Base-by-base conservation (phyloP, 768 basidiomycete genomes). In the Pleurotus pulmonarius region DNA sequence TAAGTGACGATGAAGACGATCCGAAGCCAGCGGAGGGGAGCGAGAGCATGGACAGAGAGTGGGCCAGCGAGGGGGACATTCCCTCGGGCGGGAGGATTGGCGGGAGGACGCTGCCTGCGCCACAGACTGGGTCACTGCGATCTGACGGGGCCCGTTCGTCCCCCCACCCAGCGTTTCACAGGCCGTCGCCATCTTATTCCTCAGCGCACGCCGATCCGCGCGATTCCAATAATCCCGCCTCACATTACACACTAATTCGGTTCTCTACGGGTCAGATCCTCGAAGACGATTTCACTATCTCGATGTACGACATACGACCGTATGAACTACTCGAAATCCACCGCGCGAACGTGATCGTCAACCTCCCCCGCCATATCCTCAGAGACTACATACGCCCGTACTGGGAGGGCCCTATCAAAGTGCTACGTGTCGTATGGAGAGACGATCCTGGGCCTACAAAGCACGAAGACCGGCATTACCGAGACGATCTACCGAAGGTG, bases 261-360 rank as follows among this genome's bases (percentile, higher is more conserved):
- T 90, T 85, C 63, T 81, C 87, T 2, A 88, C 88, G 0, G 86
- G 87, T 3, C 79, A 87, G 60, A 69, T 87, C 12, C 78, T 91
- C 26, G 85, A 91, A 63, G 88, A 90, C 63, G 83, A 86, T 18
- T 80, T 78, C 45, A 59, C 73, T 8, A 64, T 79, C 1, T 69
- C 78, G 0, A 86, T 83, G 78, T 89, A 88, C 63, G 72, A 78
- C 40, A 63, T 90, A 18, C 70, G 74, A 5, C 79, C 85, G 0
- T 74, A 83, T 59, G 90, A 91, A 61, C 75, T 92, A 2, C 75
- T 92, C 18, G 90, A 92, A 62, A 66, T 92, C 15, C 88, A 92
- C 56, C 74, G 75, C 5, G 56, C 63, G 8, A 72, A 72, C 34
- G 66, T 67, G 26, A 59, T 83, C 40, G 71, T 78, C 2, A 65